Evolutionary conservation across 73 alveolate species (phyloP).

Genomic region (Tetrahymena borealis): DNA sequence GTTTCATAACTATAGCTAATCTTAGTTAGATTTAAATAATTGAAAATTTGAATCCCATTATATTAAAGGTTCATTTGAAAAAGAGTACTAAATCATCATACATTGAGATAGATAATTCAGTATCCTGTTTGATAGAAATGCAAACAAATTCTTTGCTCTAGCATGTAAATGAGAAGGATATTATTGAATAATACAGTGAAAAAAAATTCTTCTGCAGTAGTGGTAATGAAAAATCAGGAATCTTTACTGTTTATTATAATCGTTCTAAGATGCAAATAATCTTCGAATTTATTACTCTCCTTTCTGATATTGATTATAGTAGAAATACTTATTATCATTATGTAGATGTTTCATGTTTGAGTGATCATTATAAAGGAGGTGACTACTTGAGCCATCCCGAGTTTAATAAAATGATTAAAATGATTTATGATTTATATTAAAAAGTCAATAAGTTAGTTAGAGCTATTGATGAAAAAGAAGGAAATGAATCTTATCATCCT

Average conservation of each 20-base stretch:
- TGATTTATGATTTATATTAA: background rate
- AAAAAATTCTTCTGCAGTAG: background rate
- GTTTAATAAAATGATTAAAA: background rate
- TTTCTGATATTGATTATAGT: background rate
- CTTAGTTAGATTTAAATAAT: background rate
- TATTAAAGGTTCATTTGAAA: background rate
- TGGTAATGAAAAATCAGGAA: background rate
- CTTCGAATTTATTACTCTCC: background rate
- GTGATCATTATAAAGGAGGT: background rate
- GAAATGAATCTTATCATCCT: background rate
- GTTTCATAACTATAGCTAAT: background rate
- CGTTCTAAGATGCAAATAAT: background rate
- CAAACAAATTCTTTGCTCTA: background rate
- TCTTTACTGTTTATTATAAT: background rate
- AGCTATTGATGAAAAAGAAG: background rate
- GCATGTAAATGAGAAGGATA: background rate
- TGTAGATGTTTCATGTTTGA: background rate
- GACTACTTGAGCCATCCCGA: background rate
- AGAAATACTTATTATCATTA: background rate
- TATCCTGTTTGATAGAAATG: background rate
- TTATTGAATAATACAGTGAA: background rate
- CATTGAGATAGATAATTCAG: background rate
- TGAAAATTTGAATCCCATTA: background rate
- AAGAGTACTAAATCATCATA: background rate
- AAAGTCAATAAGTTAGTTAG: background rate